Base-by-base conservation (phyloP, 2,329 filamentous ascomycete genomes). In the Lachnellula arida region DNA sequence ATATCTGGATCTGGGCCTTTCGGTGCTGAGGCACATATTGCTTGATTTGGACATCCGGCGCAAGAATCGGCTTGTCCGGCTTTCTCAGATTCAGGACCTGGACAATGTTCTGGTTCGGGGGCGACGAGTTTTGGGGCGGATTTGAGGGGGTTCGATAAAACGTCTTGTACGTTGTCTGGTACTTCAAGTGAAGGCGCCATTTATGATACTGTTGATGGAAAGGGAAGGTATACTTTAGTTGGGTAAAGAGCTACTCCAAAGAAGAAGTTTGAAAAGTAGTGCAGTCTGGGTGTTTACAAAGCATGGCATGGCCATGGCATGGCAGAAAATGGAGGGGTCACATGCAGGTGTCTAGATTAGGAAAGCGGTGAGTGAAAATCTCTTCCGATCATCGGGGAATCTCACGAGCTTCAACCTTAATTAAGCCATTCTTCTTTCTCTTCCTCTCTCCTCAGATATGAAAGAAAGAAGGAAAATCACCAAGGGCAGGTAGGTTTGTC, bases 1-100 rank as follows among this genome's bases (percentile, higher is more conserved):
- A 97, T 89, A 72, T 99, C 94, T 0, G 93, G 93, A 71, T 99
- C 94, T 2, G 94, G 93, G 0, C 93, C 94, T 74, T 97, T 97
- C 22, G 93, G 92, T 1, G 92, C 89, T 11, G 92, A 89, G 17
- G 93, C 92, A 77, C 94, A 99, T 67, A 99, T 96, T 48, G 85
- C 78, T 76, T 99, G 92, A 76, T 99, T 99, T 1, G 94, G 94
- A 69, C 94, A 99, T 53, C 92, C 92, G 48, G 87, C 90, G 76
- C 94, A 99, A 44, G 91, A 91, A 73, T 96, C 92, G 51, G 83
- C 82, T 57, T 78, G 79, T 60, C 85, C 85, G 54, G 85, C 85
- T 63, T 82, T 75, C 62, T 90, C 79, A 14, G 88, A 91, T 69
- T 93, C 89, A 4, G 90, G 94, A 0, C 94, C 94, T 3, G 93